Conservation (phyloP, 2,329 filamentous ascomycete genomes). For the Aspergillus cejpii region DNA sequence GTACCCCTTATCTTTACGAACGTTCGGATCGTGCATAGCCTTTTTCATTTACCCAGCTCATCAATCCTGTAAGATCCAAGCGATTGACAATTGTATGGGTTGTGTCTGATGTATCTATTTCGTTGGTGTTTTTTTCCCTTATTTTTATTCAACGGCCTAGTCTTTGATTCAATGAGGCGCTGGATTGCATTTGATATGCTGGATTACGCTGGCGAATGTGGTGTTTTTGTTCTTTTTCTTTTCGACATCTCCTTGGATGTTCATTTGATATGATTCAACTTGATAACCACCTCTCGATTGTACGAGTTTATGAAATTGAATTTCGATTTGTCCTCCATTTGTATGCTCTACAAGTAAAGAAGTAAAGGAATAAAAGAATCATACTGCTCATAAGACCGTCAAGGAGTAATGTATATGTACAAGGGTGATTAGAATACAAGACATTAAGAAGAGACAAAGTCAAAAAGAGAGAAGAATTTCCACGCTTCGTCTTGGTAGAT, state of each 20-base stretch:
- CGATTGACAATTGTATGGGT: conserved; percentile 1
- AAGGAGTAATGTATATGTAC: too few relatives aligned
- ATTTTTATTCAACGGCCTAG: background rate
- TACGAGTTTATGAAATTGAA: background rate
- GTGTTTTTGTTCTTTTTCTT: background rate
- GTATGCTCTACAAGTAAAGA: background rate
- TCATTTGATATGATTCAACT: background rate
- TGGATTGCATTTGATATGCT: background rate
- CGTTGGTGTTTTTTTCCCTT: conserved; percentile 5
- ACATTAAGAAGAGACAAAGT: background rate
- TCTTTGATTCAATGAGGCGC: background rate
- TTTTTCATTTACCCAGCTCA: conserved; percentile 2
- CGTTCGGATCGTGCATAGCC: conserved; percentile 7
- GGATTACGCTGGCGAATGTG: background rate
- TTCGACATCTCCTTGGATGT: conserved; percentile 2
- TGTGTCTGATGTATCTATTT: conserved; percentile 8
- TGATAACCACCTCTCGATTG: conserved; percentile 5
- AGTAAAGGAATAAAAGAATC: too few relatives aligned
- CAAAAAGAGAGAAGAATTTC: background rate
- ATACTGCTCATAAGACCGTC: too few relatives aligned
- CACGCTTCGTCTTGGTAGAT: background rate
- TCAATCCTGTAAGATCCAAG: background rate
- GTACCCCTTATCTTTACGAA: conserved; percentile 4
- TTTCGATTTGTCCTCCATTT: background rate
- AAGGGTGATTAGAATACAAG: background rate